Evolutionary conservation across 2,329 filamentous ascomycete genomes (phyloP).

Genomic region (Fusarium nematophilum): DNA sequence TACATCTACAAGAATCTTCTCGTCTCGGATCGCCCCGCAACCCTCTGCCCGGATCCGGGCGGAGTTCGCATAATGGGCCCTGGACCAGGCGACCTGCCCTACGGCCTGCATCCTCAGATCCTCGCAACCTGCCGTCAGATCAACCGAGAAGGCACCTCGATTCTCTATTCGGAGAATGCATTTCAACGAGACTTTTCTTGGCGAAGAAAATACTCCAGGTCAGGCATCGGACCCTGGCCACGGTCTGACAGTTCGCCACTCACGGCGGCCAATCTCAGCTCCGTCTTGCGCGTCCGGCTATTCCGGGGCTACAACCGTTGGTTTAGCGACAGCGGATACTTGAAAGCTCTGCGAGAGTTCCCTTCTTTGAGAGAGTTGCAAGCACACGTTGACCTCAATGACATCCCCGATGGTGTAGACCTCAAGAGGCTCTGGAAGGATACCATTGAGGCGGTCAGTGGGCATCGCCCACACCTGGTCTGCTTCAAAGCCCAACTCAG

Average conservation of each 20-base stretch:
- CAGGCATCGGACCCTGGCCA: background rate
- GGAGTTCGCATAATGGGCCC: slow-evolving; percentile 11
- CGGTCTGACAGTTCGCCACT: slow-evolving; percentile 12
- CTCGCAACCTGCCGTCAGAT: slow-evolving; percentile 12
- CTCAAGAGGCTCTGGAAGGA: background rate
- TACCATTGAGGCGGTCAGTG: background rate
- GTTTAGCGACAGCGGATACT: background rate
- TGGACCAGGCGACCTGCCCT: background rate
- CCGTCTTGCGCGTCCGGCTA: slow-evolving; percentile 1
- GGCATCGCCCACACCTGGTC: background rate
- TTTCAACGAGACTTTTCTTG: slow-evolving; percentile 13
- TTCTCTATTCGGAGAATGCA: slow-evolving; percentile 18
- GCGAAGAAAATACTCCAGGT: background rate
- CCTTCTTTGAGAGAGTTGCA: slow-evolving; percentile 14
- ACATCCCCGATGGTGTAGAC: background rate
- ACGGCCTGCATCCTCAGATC: background rate
- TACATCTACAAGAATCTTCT: slow-evolving; percentile 5
- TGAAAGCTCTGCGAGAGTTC: slow-evolving; percentile 15
- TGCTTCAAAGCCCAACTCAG: background rate
- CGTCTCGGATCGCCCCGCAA: too few relatives aligned
- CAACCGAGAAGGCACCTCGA: slow-evolving; percentile 13
- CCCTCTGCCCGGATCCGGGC: background rate
- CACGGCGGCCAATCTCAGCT: background rate
- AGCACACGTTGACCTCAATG: slow-evolving; percentile 6
- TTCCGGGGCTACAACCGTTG: slow-evolving; percentile 3